phyloP scores from a whole-genome alignment of 1,284 basidiomycete genomes.

The Rhodotorula sp. region DNA sequence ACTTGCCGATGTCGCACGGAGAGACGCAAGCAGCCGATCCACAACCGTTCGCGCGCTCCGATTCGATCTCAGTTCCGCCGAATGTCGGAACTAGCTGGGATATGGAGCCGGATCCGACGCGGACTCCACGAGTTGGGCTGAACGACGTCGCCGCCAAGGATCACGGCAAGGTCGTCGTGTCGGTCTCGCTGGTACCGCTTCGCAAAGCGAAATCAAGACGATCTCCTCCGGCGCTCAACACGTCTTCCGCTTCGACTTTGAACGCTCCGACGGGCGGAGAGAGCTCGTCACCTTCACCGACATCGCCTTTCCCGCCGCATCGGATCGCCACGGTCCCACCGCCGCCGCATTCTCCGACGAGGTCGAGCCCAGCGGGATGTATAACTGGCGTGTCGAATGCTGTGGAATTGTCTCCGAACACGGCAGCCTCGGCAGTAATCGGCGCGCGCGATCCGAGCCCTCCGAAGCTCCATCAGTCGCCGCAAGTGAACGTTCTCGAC shows the following conservation, averaged over 20 bases:
- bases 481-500: slow-evolving; percentile 35
- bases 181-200: slow-evolving; percentile 35
- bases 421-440: background rate
- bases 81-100: slow-evolving; percentile 9
- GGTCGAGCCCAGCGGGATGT: background rate
- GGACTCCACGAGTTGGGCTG: slow-evolving; percentile 8
- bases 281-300: background rate
- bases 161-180: slow-evolving; percentile 23
- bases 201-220: slow-evolving; percentile 15
- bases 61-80: background rate
- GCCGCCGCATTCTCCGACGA: background rate
- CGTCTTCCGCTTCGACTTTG: background rate
- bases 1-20: background rate
- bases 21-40: background rate
- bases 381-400: background rate
- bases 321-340: slow-evolving; percentile 4
- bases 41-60: background rate
- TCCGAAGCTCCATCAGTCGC: slow-evolving; percentile 11
- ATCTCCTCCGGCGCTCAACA: background rate
- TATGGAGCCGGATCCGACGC: background rate
- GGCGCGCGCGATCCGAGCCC: background rate
- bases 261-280: background rate
- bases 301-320: background rate
- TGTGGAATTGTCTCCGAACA: background rate
- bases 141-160: background rate